Evolutionary conservation across 805 yeast genomes (phyloP), one percentile per base, ranked within the genome.

Genomic region (Kodamaea leandrae): DNA sequence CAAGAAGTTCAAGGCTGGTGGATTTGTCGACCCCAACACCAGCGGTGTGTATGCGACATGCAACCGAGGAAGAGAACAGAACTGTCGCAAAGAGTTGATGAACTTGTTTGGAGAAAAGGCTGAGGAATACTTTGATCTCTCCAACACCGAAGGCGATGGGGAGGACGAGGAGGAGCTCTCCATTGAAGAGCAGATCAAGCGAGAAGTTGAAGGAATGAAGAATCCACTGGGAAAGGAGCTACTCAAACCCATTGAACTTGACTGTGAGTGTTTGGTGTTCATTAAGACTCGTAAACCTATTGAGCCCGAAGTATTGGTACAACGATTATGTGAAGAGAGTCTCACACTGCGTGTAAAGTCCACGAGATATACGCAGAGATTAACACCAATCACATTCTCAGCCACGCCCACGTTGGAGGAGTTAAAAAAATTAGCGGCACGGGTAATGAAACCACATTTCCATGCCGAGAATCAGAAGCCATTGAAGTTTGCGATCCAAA

Each of bases 41-140:
- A 67, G 82, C 27, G 99, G 99, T 0, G 72, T 93, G 0, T 93
- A 86, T 61, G 96, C 89, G 9, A 86, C 98, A 0, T 91, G 97
- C 61, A 77, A 80, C 37, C 74, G 96, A 51, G 83, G 84, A 27
- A 80, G 82, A 44, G 99, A 93, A 59, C 73, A 73, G 40, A 80
- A 76, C 39, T 87, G 95, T 45, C 74, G 83, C n/a, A 79, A 78
- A 47, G 97, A 89, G 58, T 64, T 89, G 51, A 70, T 76, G 46
- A 60, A 68, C 42, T 56, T 87, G 7, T 72, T 89, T 30, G 63
- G 53, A 4, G 71, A 67, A 37, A 65, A 66, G 42, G 57, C 63
- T 7, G 65, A 56, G 32, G 57, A 65, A 42, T 63, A 57, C 47
- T 70, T 64, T 44, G 54, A 55, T 37, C 38, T 55, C 8, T 51